Percentiles rank a stretch among this genome's conserved stretches.
phyloP scores from a whole-genome alignment of 495 filamentous ascomycete species.

The Penicillium herquei region DNA sequence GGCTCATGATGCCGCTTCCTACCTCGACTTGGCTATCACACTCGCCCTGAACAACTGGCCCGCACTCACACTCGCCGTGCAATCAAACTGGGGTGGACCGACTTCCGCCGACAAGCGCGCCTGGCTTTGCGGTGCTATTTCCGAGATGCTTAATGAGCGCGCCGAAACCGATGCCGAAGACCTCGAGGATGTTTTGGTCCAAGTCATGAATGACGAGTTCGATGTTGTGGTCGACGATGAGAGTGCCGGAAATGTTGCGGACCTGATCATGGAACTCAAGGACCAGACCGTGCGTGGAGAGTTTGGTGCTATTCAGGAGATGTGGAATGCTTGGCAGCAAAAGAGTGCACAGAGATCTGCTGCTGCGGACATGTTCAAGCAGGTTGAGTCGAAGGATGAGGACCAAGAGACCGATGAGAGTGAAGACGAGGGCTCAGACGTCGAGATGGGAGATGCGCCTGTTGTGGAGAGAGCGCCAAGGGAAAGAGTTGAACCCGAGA shows the following conservation, averaged over 20 bases:
- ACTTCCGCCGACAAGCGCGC: constrained; percentile 83
- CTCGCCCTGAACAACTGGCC: constrained; percentile 80
- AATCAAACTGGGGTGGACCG: constrained; percentile 84
- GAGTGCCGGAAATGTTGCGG: constrained; percentile 70
- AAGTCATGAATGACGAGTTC: constrained; percentile 95
- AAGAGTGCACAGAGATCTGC: constrained; percentile 55
- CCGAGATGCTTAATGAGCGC: constrained; percentile 69
- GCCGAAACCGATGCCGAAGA: constrained; percentile 80
- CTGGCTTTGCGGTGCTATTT: constrained; percentile 90
- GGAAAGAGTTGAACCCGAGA: constrained; percentile 68
- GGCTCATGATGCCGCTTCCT: constrained; percentile 25
- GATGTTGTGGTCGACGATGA: constrained; percentile 89
- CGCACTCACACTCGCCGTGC: constrained; percentile 81
- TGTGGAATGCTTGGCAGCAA: constrained; percentile 65
- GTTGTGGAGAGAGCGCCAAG: constrained; percentile 55
- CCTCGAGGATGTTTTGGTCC: constrained; percentile 76
- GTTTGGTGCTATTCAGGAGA: constrained; percentile 63
- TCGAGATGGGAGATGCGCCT: constrained; percentile 77
- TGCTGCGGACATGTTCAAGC: constrained; percentile 51
- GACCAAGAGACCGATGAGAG: constrained; percentile 52
- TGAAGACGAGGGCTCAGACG: constrained; percentile 61
- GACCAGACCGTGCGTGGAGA: constrained; percentile 60
- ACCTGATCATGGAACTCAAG: constrained; percentile 65
- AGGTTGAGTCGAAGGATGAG: constrained; percentile 51
- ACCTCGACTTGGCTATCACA: constrained; percentile 82